These are phyloP conservation scores for Westerdykella sp. DNA, from an alignment of 2,329 filamentous ascomycete species.

Conservation along the genomic window DNA sequence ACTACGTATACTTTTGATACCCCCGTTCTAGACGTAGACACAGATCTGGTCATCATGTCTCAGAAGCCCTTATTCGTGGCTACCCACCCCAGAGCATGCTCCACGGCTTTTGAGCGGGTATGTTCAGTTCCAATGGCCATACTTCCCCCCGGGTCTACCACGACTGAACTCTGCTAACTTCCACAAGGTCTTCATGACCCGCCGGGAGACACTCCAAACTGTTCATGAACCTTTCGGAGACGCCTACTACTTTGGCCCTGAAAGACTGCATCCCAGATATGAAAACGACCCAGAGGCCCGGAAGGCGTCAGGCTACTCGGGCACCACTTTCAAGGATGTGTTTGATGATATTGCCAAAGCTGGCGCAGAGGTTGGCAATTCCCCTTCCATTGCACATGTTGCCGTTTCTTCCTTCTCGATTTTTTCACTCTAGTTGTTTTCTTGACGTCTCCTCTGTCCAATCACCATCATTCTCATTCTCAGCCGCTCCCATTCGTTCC, in stretches of 20 bases:
- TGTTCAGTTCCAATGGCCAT: conserved; percentile 17
- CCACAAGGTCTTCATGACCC: conserved; percentile 80
- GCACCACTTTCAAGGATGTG: conserved; percentile 69
- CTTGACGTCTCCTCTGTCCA: conserved; percentile 4
- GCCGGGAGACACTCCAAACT: conserved; percentile 70
- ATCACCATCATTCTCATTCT: conserved; percentile 6
- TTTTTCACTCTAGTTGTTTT: conserved; percentile 1
- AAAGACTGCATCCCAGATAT: conserved; percentile 75
- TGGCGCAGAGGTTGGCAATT: conserved; percentile 60
- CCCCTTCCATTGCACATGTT: conserved; percentile 6
- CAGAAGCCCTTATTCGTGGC: conserved; percentile 82
- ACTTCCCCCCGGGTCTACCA: background rate
- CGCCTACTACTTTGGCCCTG: conserved; percentile 91
- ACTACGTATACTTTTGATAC: background rate
- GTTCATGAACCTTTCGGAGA: conserved; percentile 96
- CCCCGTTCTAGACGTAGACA: background rate
- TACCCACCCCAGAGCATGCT: conserved; percentile 91
- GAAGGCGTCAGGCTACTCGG: conserved; percentile 56
- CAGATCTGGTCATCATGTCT: conserved; percentile 50
- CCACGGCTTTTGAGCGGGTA: conserved; percentile 94
- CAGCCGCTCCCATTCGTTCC: conserved; percentile 7
- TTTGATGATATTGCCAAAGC: conserved; percentile 69
- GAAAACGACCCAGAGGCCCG: conserved; percentile 57
- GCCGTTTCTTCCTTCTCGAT: conserved; percentile 1
- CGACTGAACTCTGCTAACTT: conserved; percentile 5